These are phyloP conservation scores for Aleurites moluccanus DNA, from an alignment of 441 rosid species.

Conservation along the genomic window DNA sequence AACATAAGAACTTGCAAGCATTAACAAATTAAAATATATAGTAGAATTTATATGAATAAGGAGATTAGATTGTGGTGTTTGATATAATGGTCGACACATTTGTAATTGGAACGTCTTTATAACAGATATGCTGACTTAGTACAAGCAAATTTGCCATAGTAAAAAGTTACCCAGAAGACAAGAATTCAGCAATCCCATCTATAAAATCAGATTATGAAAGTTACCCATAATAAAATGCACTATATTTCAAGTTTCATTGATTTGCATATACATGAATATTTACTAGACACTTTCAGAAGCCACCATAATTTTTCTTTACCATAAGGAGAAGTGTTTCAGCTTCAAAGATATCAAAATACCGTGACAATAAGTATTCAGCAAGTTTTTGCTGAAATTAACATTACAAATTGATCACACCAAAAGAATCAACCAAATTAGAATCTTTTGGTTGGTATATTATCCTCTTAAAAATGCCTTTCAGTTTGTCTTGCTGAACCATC, in stretches of 20 bases:
- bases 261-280: background rate
- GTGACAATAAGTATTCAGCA: background rate
- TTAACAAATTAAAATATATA: too few species aligned
- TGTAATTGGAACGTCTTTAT: too few species aligned
- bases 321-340: background rate
- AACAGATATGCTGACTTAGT: too few species aligned
- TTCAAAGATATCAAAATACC: background rate
- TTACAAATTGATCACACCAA: constrained; percentile 15
- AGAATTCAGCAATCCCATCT: too few species aligned
- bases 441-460: constrained; percentile 35
- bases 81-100: too few species aligned
- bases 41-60: too few species aligned
- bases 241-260: background rate
- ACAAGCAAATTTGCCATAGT: too few species aligned
- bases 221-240: background rate
- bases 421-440: constrained; percentile 20
- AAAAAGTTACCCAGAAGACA: too few species aligned
- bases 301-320: background rate
- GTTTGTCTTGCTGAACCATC: constrained; percentile 35
- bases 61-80: too few species aligned
- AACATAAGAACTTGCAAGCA: too few species aligned
- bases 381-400: background rate
- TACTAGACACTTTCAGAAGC: background rate
- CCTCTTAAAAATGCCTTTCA: constrained; percentile 43
- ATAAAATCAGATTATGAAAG: too few species aligned